A percentile compares a stretch with the other conserved stretches of the same genome.
phyloP scores from a whole-genome alignment of 1,284 basidiomycete genomes.

The Rhodotorula sp. region DNA sequence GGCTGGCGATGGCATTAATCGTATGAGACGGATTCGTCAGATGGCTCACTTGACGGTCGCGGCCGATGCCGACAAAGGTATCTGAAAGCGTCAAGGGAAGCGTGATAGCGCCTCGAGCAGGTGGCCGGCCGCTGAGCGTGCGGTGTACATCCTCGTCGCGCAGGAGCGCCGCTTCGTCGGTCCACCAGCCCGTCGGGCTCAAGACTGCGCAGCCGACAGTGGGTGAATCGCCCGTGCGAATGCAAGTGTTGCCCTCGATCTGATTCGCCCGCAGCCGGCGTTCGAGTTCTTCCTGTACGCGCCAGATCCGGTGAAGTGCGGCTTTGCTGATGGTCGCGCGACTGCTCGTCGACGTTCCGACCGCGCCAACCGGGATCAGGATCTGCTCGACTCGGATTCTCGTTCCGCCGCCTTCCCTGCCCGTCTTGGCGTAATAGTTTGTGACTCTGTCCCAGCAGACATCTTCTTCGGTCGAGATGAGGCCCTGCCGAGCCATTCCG shows the following conservation, averaged over 20 bases:
- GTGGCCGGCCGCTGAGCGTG: slow-evolving; percentile 58
- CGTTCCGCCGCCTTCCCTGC: slow-evolving; percentile 51
- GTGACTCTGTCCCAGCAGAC: slow-evolving; percentile 61
- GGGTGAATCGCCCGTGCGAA: background rate
- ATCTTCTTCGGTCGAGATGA: slow-evolving; percentile 40
- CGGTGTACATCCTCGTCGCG: slow-evolving; percentile 52
- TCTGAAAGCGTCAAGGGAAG: slow-evolving; percentile 30
- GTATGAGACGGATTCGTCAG: rapidly evolving
- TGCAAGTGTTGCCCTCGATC: slow-evolving; percentile 25
- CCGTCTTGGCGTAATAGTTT: slow-evolving; percentile 44
- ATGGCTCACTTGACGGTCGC: slow-evolving; percentile 22
- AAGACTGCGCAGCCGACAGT: slow-evolving; percentile 12
- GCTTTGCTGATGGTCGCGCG: slow-evolving; percentile 35
- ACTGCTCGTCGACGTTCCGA: slow-evolving; percentile 6
- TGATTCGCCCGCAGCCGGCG: slow-evolving; percentile 13
- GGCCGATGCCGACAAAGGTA: slow-evolving; percentile 37
- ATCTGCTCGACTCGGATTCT: slow-evolving; percentile 76
- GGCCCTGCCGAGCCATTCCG: slow-evolving; percentile 28
- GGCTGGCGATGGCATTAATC: too few relatives aligned
- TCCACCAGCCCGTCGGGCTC: slow-evolving; percentile 67
- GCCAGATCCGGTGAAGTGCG: slow-evolving; percentile 32
- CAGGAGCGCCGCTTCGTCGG: slow-evolving; percentile 59
- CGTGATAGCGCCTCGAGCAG: slow-evolving; percentile 45
- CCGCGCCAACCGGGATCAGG: slow-evolving; percentile 58
- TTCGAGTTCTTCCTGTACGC: slow-evolving; percentile 35